Evolutionary conservation across 768 basidiomycete species (phyloP), one percentile per base, ranked within the genome.

Genomic region (Xerocomellus amylosporus): DNA sequence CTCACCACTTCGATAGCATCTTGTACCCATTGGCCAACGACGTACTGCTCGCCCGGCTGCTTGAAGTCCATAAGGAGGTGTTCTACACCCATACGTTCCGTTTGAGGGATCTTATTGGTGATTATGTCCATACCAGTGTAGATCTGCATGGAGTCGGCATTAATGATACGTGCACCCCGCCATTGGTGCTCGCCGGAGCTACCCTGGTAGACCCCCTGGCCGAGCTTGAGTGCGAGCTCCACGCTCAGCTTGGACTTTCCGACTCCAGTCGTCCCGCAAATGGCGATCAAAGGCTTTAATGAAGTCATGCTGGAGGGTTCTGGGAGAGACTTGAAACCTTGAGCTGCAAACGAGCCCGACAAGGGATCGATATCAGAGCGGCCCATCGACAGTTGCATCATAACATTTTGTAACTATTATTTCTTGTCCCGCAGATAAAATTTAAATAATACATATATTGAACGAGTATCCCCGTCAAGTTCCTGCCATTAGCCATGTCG

Each of bases 71-170:
- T 90, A 22, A 98, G 76, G 53, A 89, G 84, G 74, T 99, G 97
- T 20, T 88, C 86, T 19, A 99, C 76, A 5, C 90, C 93, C 45
- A 81, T 76, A 66, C 78, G 85, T 71, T 99, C 94, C 28, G 78
- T 73, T 13, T 76, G 64, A 1, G 94, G 82, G 15, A 94, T 80
- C 74, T 99, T 98, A 73, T 98, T 98, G 26, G 96, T 98, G 64
- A 98, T 86, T 47, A 95, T 76, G 71, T 97, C 89, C 70, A 98
- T 80, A 0, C 96, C 96, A 17, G 77, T 76, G 70, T 98, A 98
- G 13, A 93, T 86, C 71, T 99, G 97, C 96, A 99, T 98, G 13
- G 96, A 85, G 72, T 99, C 97, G 10, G 95, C 92, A 66, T 98
- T 98, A 67, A 99, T 86, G 60, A 98, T 80, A 64, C 85, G 83